Evolutionary conservation across 2,329 filamentous ascomycete genomes (phyloP).

Genomic region (Geosmithia flava): DNA sequence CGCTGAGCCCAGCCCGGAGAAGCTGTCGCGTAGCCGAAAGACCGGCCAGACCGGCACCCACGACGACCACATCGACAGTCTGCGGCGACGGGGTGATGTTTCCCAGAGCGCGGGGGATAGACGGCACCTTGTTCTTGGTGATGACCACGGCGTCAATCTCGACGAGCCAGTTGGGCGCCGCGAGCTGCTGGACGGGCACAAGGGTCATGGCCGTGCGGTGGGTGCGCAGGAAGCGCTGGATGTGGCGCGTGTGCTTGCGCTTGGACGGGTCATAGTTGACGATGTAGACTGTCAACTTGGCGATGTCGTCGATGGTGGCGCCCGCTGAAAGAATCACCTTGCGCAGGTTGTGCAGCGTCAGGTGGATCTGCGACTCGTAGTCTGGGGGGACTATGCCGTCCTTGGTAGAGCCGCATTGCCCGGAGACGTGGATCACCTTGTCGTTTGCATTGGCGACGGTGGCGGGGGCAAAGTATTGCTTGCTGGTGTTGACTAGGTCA

Average conservation of each 20-base stretch:
- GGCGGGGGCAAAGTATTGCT: conserved; percentile 10
- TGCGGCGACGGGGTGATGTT: not conserved
- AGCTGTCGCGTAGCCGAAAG: conserved; percentile 22
- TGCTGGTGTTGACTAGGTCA: conserved; percentile 7
- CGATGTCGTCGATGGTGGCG: conserved; percentile 20
- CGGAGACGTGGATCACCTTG: conserved; percentile 16
- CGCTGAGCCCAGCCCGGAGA: conserved; percentile 20
- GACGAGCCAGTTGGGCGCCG: conserved; percentile 23
- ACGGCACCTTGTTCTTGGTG: conserved; percentile 5
- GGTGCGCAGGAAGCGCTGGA: conserved; percentile 21
- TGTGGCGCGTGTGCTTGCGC: conserved; percentile 20
- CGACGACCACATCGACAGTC: conserved; percentile 17
- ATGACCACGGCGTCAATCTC: conserved; percentile 28
- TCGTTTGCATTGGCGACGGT: conserved; percentile 5
- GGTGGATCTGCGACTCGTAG: conserved; percentile 27
- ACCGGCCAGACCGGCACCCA: conserved; percentile 31
- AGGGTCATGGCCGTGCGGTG: conserved; percentile 29
- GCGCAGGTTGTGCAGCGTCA: conserved; percentile 23
- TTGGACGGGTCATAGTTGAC: conserved; percentile 26
- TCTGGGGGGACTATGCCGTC: conserved; percentile 18
- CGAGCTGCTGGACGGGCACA: conserved; percentile 26
- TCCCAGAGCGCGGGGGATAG: conserved; percentile 1
- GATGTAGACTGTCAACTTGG: conserved; percentile 28
- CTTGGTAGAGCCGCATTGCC: conserved; percentile 19
- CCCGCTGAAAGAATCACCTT: conserved; percentile 21